These are phyloP conservation scores for Populus nigra DNA, from an alignment of 345 rosid species.

Conservation along the genomic window DNA sequence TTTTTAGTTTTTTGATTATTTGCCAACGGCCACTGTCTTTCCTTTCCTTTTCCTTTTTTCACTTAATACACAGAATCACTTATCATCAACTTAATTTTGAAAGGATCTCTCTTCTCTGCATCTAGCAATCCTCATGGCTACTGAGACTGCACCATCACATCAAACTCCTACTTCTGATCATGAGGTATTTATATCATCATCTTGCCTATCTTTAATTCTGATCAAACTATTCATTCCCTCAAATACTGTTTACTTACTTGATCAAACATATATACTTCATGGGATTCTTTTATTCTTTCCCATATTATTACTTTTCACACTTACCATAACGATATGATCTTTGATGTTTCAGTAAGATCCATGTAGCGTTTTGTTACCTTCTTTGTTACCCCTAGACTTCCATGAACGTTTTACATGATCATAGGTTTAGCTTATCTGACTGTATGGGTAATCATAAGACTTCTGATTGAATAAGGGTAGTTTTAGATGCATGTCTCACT, in stretches of 20 bases:
- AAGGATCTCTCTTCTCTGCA: background rate
- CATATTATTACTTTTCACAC: background rate
- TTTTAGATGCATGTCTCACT: background rate
- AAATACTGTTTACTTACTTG: background rate
- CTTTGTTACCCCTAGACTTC: background rate
- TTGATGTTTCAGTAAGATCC: conserved; percentile 6
- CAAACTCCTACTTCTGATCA: conserved; percentile 6
- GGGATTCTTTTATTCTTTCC: background rate
- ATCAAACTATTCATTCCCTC: background rate
- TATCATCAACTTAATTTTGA: background rate
- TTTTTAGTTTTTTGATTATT: background rate
- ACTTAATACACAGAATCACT: background rate
- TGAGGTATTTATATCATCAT: conserved; percentile 11
- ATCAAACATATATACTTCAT: background rate
- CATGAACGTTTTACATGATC: background rate
- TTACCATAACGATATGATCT: background rate
- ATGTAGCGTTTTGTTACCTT: background rate
- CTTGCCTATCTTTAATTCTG: background rate
- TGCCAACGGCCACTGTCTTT: background rate
- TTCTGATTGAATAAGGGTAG: background rate
- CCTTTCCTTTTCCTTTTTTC: background rate
- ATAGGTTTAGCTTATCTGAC: background rate
- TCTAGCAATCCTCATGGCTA: conserved; percentile 6
- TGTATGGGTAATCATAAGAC: background rate
- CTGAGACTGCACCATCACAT: conserved; percentile 14